Base-by-base conservation (phyloP, 192 early-diverging fungal genomes). In the Rhizoclosmatium globosum region DNA sequence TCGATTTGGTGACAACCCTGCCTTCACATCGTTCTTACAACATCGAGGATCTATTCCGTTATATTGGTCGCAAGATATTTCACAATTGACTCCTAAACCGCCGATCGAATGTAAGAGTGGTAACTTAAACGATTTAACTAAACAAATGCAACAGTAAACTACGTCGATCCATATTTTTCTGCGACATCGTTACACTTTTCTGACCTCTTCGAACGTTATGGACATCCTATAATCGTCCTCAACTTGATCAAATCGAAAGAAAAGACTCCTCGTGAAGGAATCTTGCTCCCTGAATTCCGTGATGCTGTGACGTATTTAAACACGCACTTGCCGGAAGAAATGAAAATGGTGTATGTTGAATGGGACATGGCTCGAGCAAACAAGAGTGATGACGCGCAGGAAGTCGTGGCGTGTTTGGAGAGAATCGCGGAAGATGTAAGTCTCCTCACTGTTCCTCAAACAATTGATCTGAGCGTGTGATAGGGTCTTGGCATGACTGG, bases 311-410 rank as follows among this genome's bases (percentile, higher is more conserved):
- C 85, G 2, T 98, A 98, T 77, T 82, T 99, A 67, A 97, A 96
- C 79, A 95, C 97, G 81, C 95, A 95, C 67, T 77, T 99, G 64
- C 94, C 94, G 0, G 82, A 87, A 2, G 92, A 92, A 19, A 89
- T 92, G 11, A 92, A 92, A 77, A 94, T 98, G 60, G 84, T 90
- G 69, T 98, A 99, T 81, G 90, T 96, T 76, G 94, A 94, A 2
- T 98, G 96, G 96, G 98, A 99, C 83, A 99, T 99, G 98, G 96
- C 98, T 31, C 83, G 95, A 41, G 97, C 97, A 11, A 95, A 94
- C 7, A 98, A 98, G 84, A 96, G 90, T 58, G 75, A 80, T 13
- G 47, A 59, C 56, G 91, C 94, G 69, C 92, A 97, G 61, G 95
- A 98, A 81, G 98, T 98, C 15, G 93, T 98, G 59, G 91, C 92